Conservation (phyloP, 2,329 filamentous ascomycete genomes). For the Cryphonectria naterciae region DNA sequence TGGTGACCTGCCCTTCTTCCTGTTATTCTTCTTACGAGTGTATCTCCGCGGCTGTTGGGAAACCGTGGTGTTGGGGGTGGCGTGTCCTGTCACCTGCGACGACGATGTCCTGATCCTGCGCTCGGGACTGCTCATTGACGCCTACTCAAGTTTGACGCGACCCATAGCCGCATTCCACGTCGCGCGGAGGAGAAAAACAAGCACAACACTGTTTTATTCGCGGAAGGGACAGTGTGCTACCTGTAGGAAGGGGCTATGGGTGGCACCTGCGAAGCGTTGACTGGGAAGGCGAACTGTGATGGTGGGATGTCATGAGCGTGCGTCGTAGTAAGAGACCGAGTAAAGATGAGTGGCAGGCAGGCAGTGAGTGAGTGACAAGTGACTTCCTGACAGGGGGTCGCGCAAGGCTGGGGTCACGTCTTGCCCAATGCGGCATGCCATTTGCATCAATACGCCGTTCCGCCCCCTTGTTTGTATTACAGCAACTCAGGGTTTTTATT, state of each 20-base stretch:
- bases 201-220: not conserved
- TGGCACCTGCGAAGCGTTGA: not conserved
- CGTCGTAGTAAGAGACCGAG: not conserved
- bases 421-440: slow-evolving; percentile 18
- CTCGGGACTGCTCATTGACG: slow-evolving; percentile 26
- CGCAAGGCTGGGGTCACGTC: slow-evolving; percentile 22
- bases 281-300: not conserved
- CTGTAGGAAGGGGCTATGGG: not conserved
- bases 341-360: slow-evolving; percentile 18
- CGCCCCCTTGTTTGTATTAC: not conserved
- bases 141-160: slow-evolving; percentile 20
- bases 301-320: not conserved
- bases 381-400: not conserved
- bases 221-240: not conserved
- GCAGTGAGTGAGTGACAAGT: slow-evolving; percentile 5
- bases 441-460: slow-evolving; percentile 14
- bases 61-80: not conserved
- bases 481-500: not conserved
- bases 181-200: not conserved
- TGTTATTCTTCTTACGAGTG: not conserved
- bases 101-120: slow-evolving; percentile 1
- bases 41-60: slow-evolving; percentile 3
- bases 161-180: slow-evolving; percentile 20
- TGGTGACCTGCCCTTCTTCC: slow-evolving; percentile 4
- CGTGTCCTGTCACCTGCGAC: slow-evolving; percentile 4